Base-by-base conservation (phyloP, 2,329 filamentous ascomycete species). In the Dactylella cylindrospora region DNA sequence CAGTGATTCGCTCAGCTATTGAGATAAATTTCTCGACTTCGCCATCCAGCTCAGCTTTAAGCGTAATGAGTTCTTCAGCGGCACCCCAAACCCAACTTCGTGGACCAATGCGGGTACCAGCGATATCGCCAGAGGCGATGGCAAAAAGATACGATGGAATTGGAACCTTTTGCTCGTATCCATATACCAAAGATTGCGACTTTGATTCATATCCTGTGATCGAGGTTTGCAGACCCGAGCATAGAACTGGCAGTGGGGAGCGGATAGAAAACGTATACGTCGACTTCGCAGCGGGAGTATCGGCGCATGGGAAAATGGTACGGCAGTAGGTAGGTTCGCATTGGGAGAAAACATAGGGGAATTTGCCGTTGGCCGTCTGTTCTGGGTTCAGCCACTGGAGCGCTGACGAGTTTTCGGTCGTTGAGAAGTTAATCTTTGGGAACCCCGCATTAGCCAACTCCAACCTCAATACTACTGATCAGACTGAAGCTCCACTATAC, bases 321-420 rank as follows among this genome's bases (percentile, higher is more conserved):
- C 93, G 84, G 35, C 88, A 89, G 70, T 97, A 90, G 70, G 96
- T 97, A 49, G 91, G 90, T 77, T 98, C 91, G 73, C 90, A 95
- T 76, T 97, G 93, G 36, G 88, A 94, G 77, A 97, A 97, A 84
- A 97, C 91, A 74, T 96, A 97, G 1, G 91, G 91, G 67, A 94
- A 86, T 74, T 90, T 93, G 77, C 90, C 90, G 80, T 95, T 96
- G 57, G 88, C 89, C 0, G 93, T 97, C 76, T 97, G 93, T 25
- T 85, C 86, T 1, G 90, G 89, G 0, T 87, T 90, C 73, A 98
- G 80, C 91, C 93, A 98, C 74, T 97, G 91, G 65, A 98, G 78
- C 7, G 91, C 91, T 8, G 90, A 95, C 74, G 91, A 96, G 69
- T 87, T 81, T 45, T 86, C 80, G 1, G 93, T 97, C 3, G 93